These are phyloP conservation scores for Penicillium goetzii DNA, from an alignment of 495 filamentous ascomycete genomes.

Conservation along the genomic window DNA sequence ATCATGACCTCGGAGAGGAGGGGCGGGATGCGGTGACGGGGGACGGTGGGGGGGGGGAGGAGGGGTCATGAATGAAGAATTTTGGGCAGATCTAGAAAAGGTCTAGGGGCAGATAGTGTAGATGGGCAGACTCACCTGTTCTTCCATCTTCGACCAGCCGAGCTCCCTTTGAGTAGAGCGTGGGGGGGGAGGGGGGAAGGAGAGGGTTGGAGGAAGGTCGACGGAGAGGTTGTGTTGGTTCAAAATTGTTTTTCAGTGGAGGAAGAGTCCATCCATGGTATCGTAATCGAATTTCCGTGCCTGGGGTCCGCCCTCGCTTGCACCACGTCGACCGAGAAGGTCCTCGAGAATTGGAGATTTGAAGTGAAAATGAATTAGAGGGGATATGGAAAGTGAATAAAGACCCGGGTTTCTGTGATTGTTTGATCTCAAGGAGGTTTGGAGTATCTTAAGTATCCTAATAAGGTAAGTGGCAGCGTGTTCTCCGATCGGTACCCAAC, in stretches of 20 bases:
- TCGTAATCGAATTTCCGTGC: conserved; percentile 37
- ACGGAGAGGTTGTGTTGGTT: conserved; percentile 30
- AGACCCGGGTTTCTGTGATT: neutral
- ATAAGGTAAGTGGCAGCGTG: conserved; percentile 23
- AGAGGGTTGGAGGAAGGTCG: conserved; percentile 9
- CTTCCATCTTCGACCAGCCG: conserved; percentile 56
- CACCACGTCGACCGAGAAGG: neutral
- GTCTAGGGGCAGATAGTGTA: neutral
- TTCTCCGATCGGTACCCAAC: conserved; percentile 6
- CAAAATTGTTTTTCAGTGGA: conserved; percentile 40
- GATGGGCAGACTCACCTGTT: conserved; percentile 44
- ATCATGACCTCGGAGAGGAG: conserved; percentile 24
- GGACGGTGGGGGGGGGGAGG: conserved; percentile 20
- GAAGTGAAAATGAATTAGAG: neutral
- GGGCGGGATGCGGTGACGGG: conserved; percentile 26
- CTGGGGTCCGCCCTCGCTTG: conserved; percentile 32
- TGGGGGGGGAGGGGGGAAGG: conserved; percentile 26
- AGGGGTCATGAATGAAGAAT: conserved; percentile 22
- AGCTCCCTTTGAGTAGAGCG: conserved; percentile 38
- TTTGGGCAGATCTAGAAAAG: conserved; percentile 16
- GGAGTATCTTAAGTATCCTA: conserved; percentile 12
- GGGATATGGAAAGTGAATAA: conserved; percentile 5
- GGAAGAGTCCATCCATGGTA: conserved; percentile 29
- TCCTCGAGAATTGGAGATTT: neutral
- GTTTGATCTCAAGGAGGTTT: neutral